A percentile compares a stretch with the other conserved stretches of the same genome.
phyloP scores from a whole-genome alignment of 805 yeast species.

The Yarrowia deformans region DNA sequence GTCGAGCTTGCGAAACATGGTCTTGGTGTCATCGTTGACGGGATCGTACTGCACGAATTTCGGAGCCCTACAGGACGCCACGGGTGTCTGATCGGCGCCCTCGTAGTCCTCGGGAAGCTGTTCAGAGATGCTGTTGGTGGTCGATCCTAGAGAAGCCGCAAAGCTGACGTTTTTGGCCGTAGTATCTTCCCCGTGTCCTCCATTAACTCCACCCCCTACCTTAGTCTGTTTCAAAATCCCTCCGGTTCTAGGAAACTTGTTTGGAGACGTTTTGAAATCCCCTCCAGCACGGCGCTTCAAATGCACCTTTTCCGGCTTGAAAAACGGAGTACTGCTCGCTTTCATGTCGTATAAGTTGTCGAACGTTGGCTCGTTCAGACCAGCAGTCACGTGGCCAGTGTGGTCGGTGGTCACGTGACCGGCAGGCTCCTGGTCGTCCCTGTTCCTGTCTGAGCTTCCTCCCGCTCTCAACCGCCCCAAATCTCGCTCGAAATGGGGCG shows the following conservation, averaged over 20 bases:
- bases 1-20: slow-evolving; percentile 24
- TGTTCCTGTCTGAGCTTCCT: not conserved
- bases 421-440: no score
- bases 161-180: slow-evolving; percentile 18
- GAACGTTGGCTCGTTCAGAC: not conserved
- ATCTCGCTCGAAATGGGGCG: slow-evolving; percentile 34
- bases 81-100: slow-evolving; percentile 26
- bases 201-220: not conserved
- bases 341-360: slow-evolving; percentile 5
- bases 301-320: slow-evolving; percentile 20
- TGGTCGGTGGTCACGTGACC: not conserved
- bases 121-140: slow-evolving; percentile 18
- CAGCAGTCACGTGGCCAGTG: not conserved
- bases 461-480: not conserved
- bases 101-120: slow-evolving; percentile 10
- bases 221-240: slow-evolving; percentile 7
- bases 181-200: no score
- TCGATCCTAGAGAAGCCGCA: slow-evolving; percentile 35
- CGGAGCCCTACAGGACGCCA: not conserved
- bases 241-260: not conserved
- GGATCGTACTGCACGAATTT: slow-evolving; percentile 33
- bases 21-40: slow-evolving; percentile 10
- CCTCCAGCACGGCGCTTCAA: not conserved
- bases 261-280: not conserved
- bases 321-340: slow-evolving; percentile 22